Base-by-base conservation (phyloP, 2,329 filamentous ascomycete genomes). In the Plectosphaerella plurivora region DNA sequence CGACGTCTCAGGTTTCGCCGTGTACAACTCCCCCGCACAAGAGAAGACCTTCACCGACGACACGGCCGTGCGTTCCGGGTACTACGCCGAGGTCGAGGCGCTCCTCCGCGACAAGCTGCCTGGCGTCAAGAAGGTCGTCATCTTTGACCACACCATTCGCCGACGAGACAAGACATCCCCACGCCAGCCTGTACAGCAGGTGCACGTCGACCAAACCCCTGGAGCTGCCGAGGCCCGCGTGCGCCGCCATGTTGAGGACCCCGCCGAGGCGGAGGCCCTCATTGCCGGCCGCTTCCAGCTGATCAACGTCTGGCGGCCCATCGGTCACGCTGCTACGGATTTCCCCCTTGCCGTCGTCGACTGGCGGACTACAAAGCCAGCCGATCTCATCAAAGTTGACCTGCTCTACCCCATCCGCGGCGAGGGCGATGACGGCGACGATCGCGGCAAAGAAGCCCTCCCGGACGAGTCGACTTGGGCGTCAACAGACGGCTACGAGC, bases 91-190 rank as follows among this genome's bases (percentile, higher is more conserved):
- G 59, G 78, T 87, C 2, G 82, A 87, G 58, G 63, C 68, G 0
- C 65, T 88, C 1, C 69, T 88, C 2, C 73, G 74, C 12, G 66
- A 73, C 25, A 78, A 79, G 45, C 70, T 87, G 0, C 72, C 76
- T 0, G 78, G 74, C 0, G 71, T 85, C 50, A 79, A 78, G 51
- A 82, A 82, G 55, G 76, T 89, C 11, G 76, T 83, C 54, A 85
- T 89, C 53, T 89, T 89, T 63, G 86, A 89, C 66, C 86, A 89
- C 65, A 89, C 86, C 0, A 85, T 89, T 58, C 78, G 86, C 2
- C 71, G 79, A 7, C 71, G 78, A 18, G 66, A 73, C 2, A 77
- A 79, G n/a, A 65, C 70, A 2, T 72, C 83, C 0, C 75, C 83
- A 0, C 76, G 86, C 6, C 79, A 82, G 56, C 87, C 87, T 0